Evolutionary conservation across 129 eudicot species (phyloP), one percentile per base, ranked within the genome.

Genomic region (Flaveria bidentis): DNA sequence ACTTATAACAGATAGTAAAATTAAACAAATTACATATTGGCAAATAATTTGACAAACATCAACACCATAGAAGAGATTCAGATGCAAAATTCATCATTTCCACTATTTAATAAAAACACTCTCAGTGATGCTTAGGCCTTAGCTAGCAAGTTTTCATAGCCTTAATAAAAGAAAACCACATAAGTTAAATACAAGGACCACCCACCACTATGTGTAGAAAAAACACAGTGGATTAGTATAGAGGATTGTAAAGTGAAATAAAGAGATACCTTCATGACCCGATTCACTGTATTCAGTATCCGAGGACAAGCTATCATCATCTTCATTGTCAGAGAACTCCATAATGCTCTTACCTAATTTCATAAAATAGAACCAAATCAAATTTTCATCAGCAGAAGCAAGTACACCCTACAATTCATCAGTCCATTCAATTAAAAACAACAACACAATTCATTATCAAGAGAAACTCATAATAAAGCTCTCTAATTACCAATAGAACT

Each of bases 251-350:
- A 28, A 25, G 67, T 56, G 28, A 56, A 18, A 28, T 18, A 53
- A 23, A 11, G 62, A 53, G 16, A n/a, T 58, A 83, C 88, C 84
- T 82, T 80, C 80, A 12, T 17, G 42, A 44, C 66, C 52, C 49
- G 23, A 56, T 5, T n/a, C 84, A n/a, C 56, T 55, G 81, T 63
- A 85, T 69, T 74, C 84, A 2, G 85, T 77, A 71, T 85, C 92
- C 2, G 75, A 74, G 25, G 42, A 72, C 71, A 26, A 30, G 33
- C 11, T 11, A 47, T 9, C 78, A 39, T 53, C 80, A 15, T 82
- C 89, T 26, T 77, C 82, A 5, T 79, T 47, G 67, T 81, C 81
- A 10, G 72, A 77, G 8, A 26, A 15, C 67, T 41, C 71, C 63
- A 74, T 42, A 33, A 73, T 47, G 62, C 69, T 11, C 73, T 74